Conservation (phyloP, 805 yeast genomes). For the Candida easanensis region DNA sequence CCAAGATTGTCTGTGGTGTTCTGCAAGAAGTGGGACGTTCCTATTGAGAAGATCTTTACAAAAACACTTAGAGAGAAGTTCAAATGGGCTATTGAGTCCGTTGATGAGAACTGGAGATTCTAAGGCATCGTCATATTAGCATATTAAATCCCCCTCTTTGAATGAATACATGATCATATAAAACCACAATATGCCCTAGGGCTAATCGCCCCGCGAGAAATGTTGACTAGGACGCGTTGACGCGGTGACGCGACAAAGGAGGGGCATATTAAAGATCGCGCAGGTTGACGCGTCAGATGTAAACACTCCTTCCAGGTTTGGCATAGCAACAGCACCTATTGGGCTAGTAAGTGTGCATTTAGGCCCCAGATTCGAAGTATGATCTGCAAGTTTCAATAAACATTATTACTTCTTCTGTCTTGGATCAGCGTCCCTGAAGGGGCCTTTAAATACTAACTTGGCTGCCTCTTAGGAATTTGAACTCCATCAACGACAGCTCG, state of each 20-base stretch:
- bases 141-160: background rate
- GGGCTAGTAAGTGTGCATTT: background rate
- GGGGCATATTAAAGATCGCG: background rate
- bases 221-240: no score
- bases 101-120: slow-evolving; percentile 84
- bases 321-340: background rate
- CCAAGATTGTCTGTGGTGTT: slow-evolving; percentile 90
- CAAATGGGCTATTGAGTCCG: slow-evolving; percentile 93
- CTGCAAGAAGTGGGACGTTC: slow-evolving; percentile 80
- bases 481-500: no score
- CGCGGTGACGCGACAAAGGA: slow-evolving; percentile 3
- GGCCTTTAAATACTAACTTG: background rate
- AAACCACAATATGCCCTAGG: background rate
- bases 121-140: slow-evolving; percentile 29
- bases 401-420: background rate
- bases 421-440: background rate
- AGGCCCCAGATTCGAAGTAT: background rate
- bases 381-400: background rate
- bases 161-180: background rate
- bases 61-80: slow-evolving; percentile 91
- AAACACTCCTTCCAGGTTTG: slow-evolving; percentile 5
- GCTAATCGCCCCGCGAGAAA: background rate
- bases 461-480: no score
- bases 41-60: slow-evolving; percentile 88
- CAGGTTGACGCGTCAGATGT: slow-evolving; percentile 5